Conservation (phyloP, 2,329 filamentous ascomycete species). For the Aureobasidium lini region DNA sequence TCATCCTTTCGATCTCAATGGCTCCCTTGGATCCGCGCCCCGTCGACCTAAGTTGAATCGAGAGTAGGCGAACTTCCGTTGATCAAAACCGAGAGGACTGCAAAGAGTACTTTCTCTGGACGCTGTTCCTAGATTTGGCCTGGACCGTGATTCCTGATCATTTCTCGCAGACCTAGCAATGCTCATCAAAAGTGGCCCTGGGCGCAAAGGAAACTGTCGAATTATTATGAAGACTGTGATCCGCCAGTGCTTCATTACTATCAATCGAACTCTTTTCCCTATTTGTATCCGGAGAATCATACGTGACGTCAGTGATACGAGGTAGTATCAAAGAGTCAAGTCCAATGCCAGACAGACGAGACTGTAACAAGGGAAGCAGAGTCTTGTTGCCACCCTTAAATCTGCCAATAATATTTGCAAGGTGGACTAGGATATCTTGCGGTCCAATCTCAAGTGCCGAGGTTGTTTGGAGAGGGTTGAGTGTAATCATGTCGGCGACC, state of each 20-base stretch:
- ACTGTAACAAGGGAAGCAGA: not conserved
- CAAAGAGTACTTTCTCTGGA: no score
- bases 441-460: not conserved
- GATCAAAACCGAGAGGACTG: no score
- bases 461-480: not conserved
- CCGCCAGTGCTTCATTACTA: not conserved
- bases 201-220: no score
- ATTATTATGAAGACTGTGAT: not conserved
- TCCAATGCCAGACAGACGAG: not conserved
- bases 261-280: not conserved
- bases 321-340: not conserved
- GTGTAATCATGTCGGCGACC: not conserved
- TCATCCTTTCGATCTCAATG: no score
- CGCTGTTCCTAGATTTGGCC: no score
- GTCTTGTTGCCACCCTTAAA: not conserved
- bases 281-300: conserved; percentile 1
- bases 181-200: no score
- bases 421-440: not conserved
- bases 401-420: not conserved
- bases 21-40: no score
- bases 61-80: no score
- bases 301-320: not conserved
- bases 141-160: no score
- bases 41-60: no score
- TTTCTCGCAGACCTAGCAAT: no score